phyloP scores from a whole-genome alignment of 1,284 basidiomycete genomes.

The Ustilago sp. region DNA sequence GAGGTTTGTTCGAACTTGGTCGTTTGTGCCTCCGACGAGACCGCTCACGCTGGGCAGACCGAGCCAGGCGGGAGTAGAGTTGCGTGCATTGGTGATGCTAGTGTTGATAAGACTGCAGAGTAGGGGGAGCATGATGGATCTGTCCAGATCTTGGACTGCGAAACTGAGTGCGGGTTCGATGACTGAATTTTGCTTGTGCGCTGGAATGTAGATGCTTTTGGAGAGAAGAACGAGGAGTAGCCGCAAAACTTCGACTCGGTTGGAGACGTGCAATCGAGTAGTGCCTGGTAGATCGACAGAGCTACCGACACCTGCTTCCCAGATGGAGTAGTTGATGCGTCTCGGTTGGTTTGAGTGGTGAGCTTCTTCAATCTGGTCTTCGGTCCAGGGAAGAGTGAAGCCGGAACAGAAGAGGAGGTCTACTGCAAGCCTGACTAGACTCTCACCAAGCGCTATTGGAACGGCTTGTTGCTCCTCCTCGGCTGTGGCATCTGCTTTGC shows the following conservation, averaged over 20 bases:
- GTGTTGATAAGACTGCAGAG: constrained; percentile 67
- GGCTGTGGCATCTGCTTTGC: background rate
- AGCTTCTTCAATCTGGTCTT: constrained; percentile 54
- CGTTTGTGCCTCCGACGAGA: constrained; percentile 36
- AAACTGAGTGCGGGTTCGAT: constrained; percentile 49
- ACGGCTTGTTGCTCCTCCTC: constrained; percentile 22
- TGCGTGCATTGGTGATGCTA: constrained; percentile 49
- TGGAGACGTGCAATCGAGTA: constrained; percentile 48
- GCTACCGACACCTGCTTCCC: constrained; percentile 66
- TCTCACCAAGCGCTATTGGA: constrained; percentile 46
- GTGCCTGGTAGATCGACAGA: constrained; percentile 57
- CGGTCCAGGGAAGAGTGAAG: constrained; percentile 67
- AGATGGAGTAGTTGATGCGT: constrained; percentile 57
- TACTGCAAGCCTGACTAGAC: constrained; percentile 47
- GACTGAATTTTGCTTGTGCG: constrained; percentile 25
- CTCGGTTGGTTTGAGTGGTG: background rate
- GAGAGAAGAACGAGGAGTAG: constrained; percentile 63
- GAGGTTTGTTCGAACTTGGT: constrained; percentile 43
- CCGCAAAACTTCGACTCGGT: constrained; percentile 61
- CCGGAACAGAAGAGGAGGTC: constrained; percentile 67
- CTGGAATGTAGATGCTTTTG: constrained; percentile 64
- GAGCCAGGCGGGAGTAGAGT: constrained; percentile 42
- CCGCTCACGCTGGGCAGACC: constrained; percentile 34
- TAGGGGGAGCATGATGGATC: constrained; percentile 57
- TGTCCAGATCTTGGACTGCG: constrained; percentile 50